phyloP scores from a whole-genome alignment of 2,329 filamentous ascomycete species.

The Beauveria pseudobassiana region DNA sequence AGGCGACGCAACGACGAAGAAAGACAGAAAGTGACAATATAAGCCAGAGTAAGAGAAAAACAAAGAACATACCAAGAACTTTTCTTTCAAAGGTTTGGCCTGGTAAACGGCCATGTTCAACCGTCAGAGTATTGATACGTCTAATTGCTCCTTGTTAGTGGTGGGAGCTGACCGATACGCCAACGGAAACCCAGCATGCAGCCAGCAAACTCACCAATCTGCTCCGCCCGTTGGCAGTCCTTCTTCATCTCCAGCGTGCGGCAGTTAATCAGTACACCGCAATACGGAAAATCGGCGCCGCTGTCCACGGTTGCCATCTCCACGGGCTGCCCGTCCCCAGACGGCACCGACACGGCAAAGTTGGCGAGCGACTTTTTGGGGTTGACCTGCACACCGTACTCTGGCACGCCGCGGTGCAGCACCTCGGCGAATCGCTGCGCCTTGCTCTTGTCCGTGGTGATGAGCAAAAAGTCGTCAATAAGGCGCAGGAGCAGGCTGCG shows the following conservation, averaged over 20 bases:
- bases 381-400: constrained; percentile 76
- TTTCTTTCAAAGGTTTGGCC: constrained; percentile 77
- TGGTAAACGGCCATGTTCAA: constrained; percentile 65
- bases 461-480: constrained; percentile 88
- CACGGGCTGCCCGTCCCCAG: constrained; percentile 18
- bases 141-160: constrained; percentile 12
- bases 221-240: constrained; percentile 48
- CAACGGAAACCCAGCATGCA: background rate
- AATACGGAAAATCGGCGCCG: constrained; percentile 69
- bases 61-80: constrained; percentile 50
- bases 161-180: background rate
- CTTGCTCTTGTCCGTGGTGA: constrained; percentile 62
- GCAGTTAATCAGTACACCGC: constrained; percentile 71
- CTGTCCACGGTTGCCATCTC: constrained; percentile 40
- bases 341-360: constrained; percentile 55
- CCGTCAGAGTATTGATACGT: constrained; percentile 64
- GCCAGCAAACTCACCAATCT: constrained; percentile 36
- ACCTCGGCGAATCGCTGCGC: constrained; percentile 65
- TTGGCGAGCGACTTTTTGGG: constrained; percentile 75
- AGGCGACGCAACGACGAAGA: background rate
- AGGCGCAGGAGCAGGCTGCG: constrained; percentile 65
- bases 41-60: background rate
- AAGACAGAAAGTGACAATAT: background rate
- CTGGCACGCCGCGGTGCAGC: constrained; percentile 72
- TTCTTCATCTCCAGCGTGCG: constrained; percentile 67